phyloP scores from a whole-genome alignment of 2,329 filamentous ascomycete species.

The Colletotrichum sp. region DNA sequence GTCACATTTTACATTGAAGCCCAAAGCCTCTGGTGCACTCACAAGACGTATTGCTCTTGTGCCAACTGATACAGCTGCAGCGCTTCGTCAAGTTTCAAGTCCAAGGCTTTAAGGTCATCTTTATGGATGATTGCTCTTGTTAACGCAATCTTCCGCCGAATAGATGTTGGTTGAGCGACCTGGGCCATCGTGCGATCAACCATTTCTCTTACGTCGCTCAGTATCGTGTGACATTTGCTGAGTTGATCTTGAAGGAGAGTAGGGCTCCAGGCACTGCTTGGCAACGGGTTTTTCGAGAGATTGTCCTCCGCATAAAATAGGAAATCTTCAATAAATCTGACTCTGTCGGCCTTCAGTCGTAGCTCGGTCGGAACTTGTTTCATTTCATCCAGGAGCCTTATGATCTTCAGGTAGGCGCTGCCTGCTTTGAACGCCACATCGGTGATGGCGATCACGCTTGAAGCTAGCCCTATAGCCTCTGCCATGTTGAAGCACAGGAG shows the following conservation, averaged over 20 bases:
- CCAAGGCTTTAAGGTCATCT: background rate
- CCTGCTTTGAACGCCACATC: background rate
- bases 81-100: background rate
- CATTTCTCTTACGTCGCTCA: rapidly evolving
- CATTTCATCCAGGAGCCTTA: background rate
- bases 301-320: background rate
- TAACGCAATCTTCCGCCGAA: background rate
- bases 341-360: background rate
- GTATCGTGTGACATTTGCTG: rapidly evolving
- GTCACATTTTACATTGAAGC: background rate
- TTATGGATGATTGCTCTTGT: background rate
- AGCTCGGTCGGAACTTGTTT: background rate
- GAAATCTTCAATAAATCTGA: background rate
- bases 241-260: background rate
- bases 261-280: background rate
- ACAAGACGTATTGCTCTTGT: background rate
- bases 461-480: background rate
- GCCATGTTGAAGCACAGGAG: rapidly evolving
- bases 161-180: background rate
- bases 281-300: background rate
- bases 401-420: background rate
- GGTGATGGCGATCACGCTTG: background rate
- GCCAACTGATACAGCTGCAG: background rate
- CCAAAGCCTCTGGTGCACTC: background rate
- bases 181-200: background rate